Conservation (phyloP, 2,329 filamentous ascomycete species). For the Aspergillus sp. region DNA sequence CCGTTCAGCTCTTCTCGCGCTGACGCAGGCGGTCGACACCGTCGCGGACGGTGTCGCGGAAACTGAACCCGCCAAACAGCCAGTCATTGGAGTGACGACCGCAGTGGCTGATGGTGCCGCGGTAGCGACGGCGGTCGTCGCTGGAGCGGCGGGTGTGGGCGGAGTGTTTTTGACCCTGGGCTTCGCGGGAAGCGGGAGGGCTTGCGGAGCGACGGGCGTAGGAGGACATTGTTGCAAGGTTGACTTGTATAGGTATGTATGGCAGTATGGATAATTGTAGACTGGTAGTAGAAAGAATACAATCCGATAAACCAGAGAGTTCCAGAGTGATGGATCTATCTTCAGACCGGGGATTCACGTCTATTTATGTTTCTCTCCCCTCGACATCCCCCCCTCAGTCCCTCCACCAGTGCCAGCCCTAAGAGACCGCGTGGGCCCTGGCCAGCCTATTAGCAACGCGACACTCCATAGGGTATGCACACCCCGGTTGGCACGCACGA, state of each 20-base stretch:
- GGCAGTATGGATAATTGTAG: constrained; percentile 7
- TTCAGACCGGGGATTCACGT: neutral
- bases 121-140: constrained; percentile 38
- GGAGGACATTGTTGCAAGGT: neutral
- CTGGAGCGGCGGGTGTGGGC: constrained; percentile 27
- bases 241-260: constrained; percentile 9
- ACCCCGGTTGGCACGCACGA: constrained; percentile 6
- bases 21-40: constrained; percentile 34
- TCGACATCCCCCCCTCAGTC: neutral
- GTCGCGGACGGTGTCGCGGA: constrained; percentile 46
- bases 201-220: constrained; percentile 18
- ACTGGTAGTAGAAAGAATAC: neutral
- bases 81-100: constrained; percentile 53
- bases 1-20: constrained; percentile 12
- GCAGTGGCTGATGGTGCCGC: constrained; percentile 43
- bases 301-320: too few relatives aligned
- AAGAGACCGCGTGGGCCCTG: neutral
- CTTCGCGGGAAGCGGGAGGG: constrained; percentile 14
- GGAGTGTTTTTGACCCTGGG: constrained; percentile 6
- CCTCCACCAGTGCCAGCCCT: neutral
- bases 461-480: constrained; percentile 3
- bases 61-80: constrained; percentile 51
- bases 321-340: neutral
- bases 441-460: neutral
- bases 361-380: neutral